Conservation (phyloP, 306 rosid genomes). For the Dryas octopetala region DNA sequence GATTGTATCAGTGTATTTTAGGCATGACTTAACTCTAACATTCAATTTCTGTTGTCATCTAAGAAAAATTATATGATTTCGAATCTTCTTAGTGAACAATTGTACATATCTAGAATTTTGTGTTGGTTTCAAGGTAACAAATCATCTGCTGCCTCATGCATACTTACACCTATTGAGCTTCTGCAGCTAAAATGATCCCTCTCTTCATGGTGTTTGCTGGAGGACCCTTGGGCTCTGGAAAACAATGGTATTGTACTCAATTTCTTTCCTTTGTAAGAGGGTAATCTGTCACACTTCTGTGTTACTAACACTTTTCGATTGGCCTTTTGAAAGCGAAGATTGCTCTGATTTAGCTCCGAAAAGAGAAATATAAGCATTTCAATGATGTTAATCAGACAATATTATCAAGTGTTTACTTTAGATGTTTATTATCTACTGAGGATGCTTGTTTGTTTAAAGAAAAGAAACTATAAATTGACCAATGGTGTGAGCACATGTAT, state of each 20-base stretch:
- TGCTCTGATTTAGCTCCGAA: background rate
- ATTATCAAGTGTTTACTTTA: background rate
- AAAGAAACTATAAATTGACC: background rate
- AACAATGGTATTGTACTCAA: constrained; percentile 70
- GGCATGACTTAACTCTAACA: background rate
- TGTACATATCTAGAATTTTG: constrained; percentile 7
- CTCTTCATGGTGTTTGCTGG: constrained; percentile 94
- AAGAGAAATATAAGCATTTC: background rate
- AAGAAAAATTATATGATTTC: background rate
- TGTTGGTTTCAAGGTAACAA: constrained; percentile 18
- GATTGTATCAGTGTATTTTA: constrained; percentile 17
- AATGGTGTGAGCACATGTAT: background rate
- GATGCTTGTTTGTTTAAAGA: background rate
- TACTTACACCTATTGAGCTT: constrained; percentile 27
- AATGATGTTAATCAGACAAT: background rate
- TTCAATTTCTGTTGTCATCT: background rate
- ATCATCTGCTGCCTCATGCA: background rate
- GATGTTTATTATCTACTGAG: background rate
- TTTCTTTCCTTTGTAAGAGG: constrained; percentile 22
- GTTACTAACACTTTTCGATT: background rate
- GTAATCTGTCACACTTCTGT: constrained; percentile 11
- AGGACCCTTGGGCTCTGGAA: constrained; percentile 95
- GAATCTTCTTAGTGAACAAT: too few relatives aligned
- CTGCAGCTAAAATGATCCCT: constrained; percentile 96
- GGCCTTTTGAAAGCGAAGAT: background rate